Conservation (phyloP, 352 stramenopile genomes). For the Globisporangium echinulatum region DNA sequence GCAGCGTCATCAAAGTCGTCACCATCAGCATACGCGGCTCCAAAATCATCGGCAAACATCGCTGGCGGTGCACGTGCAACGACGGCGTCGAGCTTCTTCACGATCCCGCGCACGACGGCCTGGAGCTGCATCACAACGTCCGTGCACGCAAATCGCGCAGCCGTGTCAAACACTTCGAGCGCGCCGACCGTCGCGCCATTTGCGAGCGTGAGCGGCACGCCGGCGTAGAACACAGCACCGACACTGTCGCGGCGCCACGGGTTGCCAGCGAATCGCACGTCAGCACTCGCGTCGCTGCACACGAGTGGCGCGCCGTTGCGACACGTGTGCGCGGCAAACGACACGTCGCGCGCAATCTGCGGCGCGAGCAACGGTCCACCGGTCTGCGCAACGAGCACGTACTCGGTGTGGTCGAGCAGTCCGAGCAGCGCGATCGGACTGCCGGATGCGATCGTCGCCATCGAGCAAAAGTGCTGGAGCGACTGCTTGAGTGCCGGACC, state of each 20-base stretch:
- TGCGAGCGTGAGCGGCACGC: constrained; percentile 49
- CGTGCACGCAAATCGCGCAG: constrained; percentile 31
- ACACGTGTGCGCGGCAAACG: constrained; percentile 45
- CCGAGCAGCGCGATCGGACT: constrained; percentile 61
- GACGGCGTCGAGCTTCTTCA: constrained; percentile 50
- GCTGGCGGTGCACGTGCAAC: constrained; percentile 13
- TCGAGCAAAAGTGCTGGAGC: constrained; percentile 64
- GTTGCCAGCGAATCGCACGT: constrained; percentile 55
- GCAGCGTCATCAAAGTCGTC: constrained; percentile 11
- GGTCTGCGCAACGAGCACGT: constrained; percentile 47
- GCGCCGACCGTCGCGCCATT: constrained; percentile 49
- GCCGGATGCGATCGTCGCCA: constrained; percentile 74
- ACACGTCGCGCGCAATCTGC: constrained; percentile 50
- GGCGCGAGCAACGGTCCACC: constrained; percentile 19
- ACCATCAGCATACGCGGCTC: constrained; percentile 4
- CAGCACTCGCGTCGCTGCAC: constrained; percentile 38
- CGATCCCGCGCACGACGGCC: constrained; percentile 38
- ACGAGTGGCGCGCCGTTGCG: constrained; percentile 45
- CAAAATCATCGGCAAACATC: background rate
- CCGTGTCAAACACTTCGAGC: constrained; percentile 49
- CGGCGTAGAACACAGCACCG: constrained; percentile 51
- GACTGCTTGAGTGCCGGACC: constrained; percentile 37
- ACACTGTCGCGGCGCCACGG: constrained; percentile 31
- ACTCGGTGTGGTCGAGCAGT: constrained; percentile 67
- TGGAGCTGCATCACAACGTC: constrained; percentile 53